Evolutionary conservation across 2,329 filamentous ascomycete genomes (phyloP), one percentile per base, ranked within the genome.

Genomic region (Arthroderma sp.): DNA sequence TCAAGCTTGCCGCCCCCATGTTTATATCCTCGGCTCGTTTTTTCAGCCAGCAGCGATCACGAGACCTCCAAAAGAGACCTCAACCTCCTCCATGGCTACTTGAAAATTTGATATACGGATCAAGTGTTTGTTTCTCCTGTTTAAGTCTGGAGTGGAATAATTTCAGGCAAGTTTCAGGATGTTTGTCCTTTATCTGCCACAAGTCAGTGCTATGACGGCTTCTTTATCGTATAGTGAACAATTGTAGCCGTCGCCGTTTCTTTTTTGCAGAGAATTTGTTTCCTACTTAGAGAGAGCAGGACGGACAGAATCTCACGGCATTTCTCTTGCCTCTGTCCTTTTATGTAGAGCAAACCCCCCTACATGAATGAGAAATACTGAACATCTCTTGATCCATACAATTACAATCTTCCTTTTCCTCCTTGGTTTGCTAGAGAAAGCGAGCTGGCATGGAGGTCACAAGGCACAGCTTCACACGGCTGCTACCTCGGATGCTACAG

Each of bases 401-500:
- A 25, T 21, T 23, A 11, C 13, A 28, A 11, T n/a, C 41, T 47
- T 21, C 9, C 17, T 19, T 17, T 43, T 15, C 21, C 19, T 9
- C 39, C 19, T 11, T 0, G 39, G n/a, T 13, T 4, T 49, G 23
- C 21, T 15, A 28, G 7, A n/a, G 4, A 11, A 21, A 19, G 51
- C 13, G 43, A 47, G 35, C 35, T 2, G 17, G 21, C 54, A 85
- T 85, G 82, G 81, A 85, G 56, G 70, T 85, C 62, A 75, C 78
- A 61, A 70, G 70, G 21, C 63, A 66, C 58, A 73, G 76, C 52
- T 83, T 81, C 65, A 69, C 72, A 28, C 67, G 72, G 31, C 70
- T 77, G 28, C 70, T 85, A 5, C 74, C 83, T 2, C 74, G 74
- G 39, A 77, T 86, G 37, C 69, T 86, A 19, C 73, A 77, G 59